Base-by-base conservation (phyloP, 495 filamentous ascomycete species). In the Lophiotrema nucula region DNA sequence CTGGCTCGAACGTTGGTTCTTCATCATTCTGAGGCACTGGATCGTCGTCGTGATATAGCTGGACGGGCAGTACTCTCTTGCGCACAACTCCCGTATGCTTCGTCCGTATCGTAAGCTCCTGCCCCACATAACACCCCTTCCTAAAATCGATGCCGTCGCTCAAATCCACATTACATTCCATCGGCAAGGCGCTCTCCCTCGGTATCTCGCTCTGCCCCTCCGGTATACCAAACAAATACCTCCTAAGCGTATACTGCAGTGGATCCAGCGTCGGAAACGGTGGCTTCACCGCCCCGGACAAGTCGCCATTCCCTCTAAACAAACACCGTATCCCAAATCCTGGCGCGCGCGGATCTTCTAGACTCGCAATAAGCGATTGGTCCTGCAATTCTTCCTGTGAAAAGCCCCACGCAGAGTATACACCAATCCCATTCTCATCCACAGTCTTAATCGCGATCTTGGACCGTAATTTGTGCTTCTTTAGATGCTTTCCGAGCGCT, bases 111-210 rank as follows among this genome's bases (percentile, higher is more conserved):
- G 95, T 97, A 48, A 97, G 77, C 70, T 98, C 93, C 74, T 98
- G 93, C 0, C 93, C 93, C 0, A 97, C 84, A 71, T 98, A 98
- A 72, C 93, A 98, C 1, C 93, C 93, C 74, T 98, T 98, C 44
- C 83, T 80, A 72, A 95, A 98, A 74, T 97, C 90, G 38, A 97
- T 81, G 2, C 79, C 95, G 16, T 79, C 77, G 78, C 85, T 84
- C 60, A 88, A 76, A 71, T 98, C 93, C 60, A 96, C 76, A 69
- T 96, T 93, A 56, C 75, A 83, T 69, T 97, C 90, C 60, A 87
- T 83, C 19, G 91, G 90, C 42, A 97, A 74, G 23, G 89, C 84
- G 2, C 77, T 70, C 39, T 84, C 87, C 43, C 75, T 69, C 21
- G 81, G 69, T 15, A 98, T 84, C 76, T 98, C 93, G 0, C 62